A percentile compares a stretch with the other conserved stretches of the same genome.
Conservation (phyloP, 129 eudicot species). For the Artemisia annua region DNA sequence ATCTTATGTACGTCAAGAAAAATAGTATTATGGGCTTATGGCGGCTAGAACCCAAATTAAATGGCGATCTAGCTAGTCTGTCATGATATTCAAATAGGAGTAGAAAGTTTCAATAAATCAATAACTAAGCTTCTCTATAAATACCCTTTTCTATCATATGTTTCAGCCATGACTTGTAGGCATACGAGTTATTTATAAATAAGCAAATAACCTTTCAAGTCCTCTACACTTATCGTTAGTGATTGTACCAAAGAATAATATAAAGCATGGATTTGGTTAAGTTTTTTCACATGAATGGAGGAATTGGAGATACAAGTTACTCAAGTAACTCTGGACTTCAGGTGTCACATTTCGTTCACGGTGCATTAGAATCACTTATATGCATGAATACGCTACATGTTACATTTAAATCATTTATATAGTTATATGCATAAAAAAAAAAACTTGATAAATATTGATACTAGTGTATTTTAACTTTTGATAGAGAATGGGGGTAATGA, state of each 20-base stretch:
- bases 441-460: neutral
- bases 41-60: too few species aligned
- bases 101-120: too few species aligned
- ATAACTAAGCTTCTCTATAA: too few species aligned
- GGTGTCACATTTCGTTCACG: neutral
- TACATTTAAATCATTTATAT: neutral
- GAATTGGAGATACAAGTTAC: conserved; percentile 4
- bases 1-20: too few species aligned
- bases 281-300: conserved; percentile 8
- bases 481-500: conserved; percentile 39
- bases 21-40: too few species aligned
- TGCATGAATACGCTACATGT: too few species aligned
- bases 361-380: too few species aligned
- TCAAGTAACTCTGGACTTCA: conserved; percentile 11
- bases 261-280: conserved; percentile 1
- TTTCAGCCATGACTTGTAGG: neutral
- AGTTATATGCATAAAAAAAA: neutral
- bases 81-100: too few species aligned
- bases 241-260: neutral
- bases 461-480: neutral
- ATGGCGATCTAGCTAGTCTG: too few species aligned
- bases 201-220: neutral
- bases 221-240: neutral
- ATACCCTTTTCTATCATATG: too few species aligned
- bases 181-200: neutral